Evolutionary conservation across 257 asterid genomes (phyloP), one percentile per base, ranked within the genome.

Genomic region (Knoxia roxburghii): DNA sequence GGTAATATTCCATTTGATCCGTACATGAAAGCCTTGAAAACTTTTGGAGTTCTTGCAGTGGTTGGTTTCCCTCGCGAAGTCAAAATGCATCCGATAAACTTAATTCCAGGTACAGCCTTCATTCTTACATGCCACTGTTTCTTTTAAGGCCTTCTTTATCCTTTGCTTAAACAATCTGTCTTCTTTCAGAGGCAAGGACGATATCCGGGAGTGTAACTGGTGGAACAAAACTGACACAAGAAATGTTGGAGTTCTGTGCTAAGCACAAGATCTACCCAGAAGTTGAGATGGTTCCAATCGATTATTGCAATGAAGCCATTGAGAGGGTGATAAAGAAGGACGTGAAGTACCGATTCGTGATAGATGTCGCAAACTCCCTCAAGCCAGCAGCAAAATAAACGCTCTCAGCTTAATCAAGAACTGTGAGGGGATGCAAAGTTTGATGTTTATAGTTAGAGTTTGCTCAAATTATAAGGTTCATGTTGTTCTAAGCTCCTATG

Each of bases 201-300:
- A 64, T 93, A 54, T 7, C 87, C 0, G 99, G 99, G 63, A 88
- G 97, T 61, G 0, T 80, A 59, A 81, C 95, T 2, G 99, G 99
- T 29, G 99, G 99, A 73, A 85, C 88, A 4, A 90, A 80, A 49
- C 83, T 70, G 77, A 90, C 85, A 8, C 92, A 82, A 73, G 98
- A 92, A 74, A 84, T 92, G 97, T 73, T 92, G 86, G 87, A 79
- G 12, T 92, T 92, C 65, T 92, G 97, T 75, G 97, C 96, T 74
- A 20, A 81, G 23, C 85, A 86, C 86, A 89, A 85, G 73, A 83
- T 92, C 45, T 89, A 89, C 76, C 97, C 98, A 2, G 87, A 87
- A 9, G 79, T 87, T 29, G 98, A 87, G 77, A 1, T 78, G 66
- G 72, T 89, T 37, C 89, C 92, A 7, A 87, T 91, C 35, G 79